phyloP scores from a whole-genome alignment of 257 asterid species.

The Vinca minor region DNA sequence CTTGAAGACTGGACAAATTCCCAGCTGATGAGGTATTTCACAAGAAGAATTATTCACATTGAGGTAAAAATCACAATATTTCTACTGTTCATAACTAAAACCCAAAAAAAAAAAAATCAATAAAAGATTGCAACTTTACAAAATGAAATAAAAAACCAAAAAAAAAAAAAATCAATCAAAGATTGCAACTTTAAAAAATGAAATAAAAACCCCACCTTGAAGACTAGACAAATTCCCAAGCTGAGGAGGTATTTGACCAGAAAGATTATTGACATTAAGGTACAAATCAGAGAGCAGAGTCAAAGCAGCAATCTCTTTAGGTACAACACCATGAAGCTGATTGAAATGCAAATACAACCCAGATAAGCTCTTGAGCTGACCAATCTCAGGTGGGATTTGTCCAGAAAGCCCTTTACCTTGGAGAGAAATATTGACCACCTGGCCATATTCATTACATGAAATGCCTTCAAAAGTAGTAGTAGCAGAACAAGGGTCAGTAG shows the following conservation, averaged over 20 bases:
- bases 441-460: conserved; percentile 65
- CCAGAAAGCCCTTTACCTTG: conserved; percentile 88
- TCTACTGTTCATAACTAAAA: too few relatives aligned
- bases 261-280: conserved; percentile 75
- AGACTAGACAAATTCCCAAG: conserved; percentile 58
- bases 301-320: conserved; percentile 65
- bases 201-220: conserved; percentile 47
- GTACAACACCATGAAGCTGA: conserved; percentile 73
- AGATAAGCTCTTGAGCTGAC: conserved; percentile 55
- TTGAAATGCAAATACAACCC: conserved; percentile 94
- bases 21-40: conserved; percentile 65
- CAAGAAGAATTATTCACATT: conserved; percentile 75
- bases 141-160: too few relatives aligned
- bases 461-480: conserved; percentile 63
- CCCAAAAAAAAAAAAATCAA: too few relatives aligned
- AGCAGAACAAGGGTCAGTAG: conserved; percentile 57
- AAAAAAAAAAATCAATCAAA: background rate
- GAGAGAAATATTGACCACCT: conserved; percentile 75
- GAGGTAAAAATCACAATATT: conserved; percentile 90
- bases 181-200: background rate
- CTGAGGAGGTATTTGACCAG: conserved; percentile 72
- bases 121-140: too few relatives aligned
- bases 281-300: conserved; percentile 75
- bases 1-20: too few relatives aligned
- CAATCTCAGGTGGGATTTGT: conserved; percentile 77